Evolutionary conservation across 164 flowering plant species (phyloP), one percentile per base, ranked within the genome.

Genomic region (Akebia trifoliata): DNA sequence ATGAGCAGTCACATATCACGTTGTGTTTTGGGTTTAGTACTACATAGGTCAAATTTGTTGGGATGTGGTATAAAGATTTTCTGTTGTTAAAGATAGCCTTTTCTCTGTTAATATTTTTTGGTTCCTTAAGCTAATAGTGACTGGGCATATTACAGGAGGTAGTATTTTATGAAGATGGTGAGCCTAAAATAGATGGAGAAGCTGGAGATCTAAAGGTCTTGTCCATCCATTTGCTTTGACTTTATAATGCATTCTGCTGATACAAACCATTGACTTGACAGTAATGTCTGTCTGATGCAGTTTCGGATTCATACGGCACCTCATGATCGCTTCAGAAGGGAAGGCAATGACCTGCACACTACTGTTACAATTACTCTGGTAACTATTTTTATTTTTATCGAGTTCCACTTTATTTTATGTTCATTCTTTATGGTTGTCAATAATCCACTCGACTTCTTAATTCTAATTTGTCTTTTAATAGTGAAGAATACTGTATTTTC

Each of bases 121-220:
- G 32, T 17, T 48, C 26, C 25, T 29, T 22, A 35, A 42, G 28
- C 6, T 53, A 18, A 60, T 10, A 14, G 32, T 6, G 18, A 22
- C 28, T 64, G 28, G 46, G 32, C 57, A 7, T 69, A 25, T 54
- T 56, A 25, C 79, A 94, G 99, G 97, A 94, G 68, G 89, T 94
- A 39, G 76, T 75, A 22, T 94, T 94, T 52, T 88, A 82, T 66
- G 99, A 94, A 64, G 99, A 94, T 56, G 97, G 99, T 49, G 97
- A 94, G 69, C 99, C 97, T 31, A 77, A 70, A 69, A 76, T 85
- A 47, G 99, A 94, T 75, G 97, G 99, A 54, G 99, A 94, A 78
- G 59, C 91, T 65, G 99, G 99, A 66, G 99, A 90, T 74, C 71
- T 94, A 49, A 88, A 79, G 91, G 99, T 90, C 55, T n/a, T 47